Percentiles rank a stretch among this genome's conserved stretches.
Evolutionary conservation across 2,329 filamentous ascomycete genomes (phyloP).

Genomic region (Xylaria polymorpha): DNA sequence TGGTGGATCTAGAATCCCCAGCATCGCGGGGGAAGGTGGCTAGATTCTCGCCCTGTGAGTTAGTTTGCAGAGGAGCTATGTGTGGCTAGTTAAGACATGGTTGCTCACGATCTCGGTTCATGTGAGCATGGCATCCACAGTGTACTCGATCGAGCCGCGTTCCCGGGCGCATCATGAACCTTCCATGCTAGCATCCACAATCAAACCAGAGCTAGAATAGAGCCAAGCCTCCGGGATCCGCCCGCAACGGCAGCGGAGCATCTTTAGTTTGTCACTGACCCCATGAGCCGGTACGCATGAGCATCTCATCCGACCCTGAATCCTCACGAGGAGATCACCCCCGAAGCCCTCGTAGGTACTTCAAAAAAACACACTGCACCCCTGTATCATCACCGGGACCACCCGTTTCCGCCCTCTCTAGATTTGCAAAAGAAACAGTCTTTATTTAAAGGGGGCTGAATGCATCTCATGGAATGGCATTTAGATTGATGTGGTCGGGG

Average conservation of each 20-base stretch:
- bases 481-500: background rate
- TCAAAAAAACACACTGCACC: background rate
- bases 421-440: background rate
- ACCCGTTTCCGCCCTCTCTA: background rate
- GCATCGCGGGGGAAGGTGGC: background rate
- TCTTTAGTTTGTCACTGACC: background rate
- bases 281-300: constrained; percentile 30
- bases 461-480: background rate
- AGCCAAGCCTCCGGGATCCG: background rate
- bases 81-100: constrained; percentile 11
- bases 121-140: constrained; percentile 16
- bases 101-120: constrained; percentile 16
- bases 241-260: background rate
- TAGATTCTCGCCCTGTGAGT: background rate
- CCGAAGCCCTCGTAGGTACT: background rate
- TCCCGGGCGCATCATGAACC: background rate
- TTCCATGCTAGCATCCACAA: background rate
- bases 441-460: constrained; percentile 8
- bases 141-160: background rate
- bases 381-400: constrained; percentile 1
- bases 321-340: constrained; percentile 18
- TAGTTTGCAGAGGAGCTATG: background rate
- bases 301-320: constrained; percentile 28
- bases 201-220: background rate
- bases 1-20: background rate